Percentiles rank a stretch among this genome's conserved stretches.
Evolutionary conservation across 805 yeast genomes (phyloP).

Genomic region (Wickerhamia fluorescens): DNA sequence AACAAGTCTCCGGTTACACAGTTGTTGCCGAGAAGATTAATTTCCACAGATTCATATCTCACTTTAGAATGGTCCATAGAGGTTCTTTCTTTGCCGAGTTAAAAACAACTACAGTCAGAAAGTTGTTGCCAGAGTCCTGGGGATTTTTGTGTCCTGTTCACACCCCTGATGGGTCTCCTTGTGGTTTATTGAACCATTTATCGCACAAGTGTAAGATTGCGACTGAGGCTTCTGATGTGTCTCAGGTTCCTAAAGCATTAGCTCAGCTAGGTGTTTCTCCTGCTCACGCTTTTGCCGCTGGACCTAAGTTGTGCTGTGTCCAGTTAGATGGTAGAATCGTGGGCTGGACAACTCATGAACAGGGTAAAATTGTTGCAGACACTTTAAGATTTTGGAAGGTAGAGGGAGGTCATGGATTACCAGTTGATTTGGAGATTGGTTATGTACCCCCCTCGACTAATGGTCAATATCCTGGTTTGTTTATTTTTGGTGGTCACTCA

Average conservation of each 20-base stretch:
- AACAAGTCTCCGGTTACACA: constrained; percentile 96
- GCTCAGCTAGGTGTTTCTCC: constrained; percentile 75
- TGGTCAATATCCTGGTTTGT: constrained; percentile 97
- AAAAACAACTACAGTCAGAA: constrained; percentile 95
- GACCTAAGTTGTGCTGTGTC: constrained; percentile 82
- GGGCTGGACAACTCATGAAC: constrained; percentile 91
- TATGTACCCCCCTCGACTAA: constrained; percentile 92
- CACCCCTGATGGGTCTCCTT: constrained; percentile 99
- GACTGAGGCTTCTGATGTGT: constrained; percentile 67
- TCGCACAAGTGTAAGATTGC: constrained; percentile 91
- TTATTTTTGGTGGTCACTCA: constrained; percentile 82
- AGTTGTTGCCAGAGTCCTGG: constrained; percentile 96
- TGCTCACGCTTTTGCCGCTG: constrained; percentile 74
- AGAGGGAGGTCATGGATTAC: constrained; percentile 69
- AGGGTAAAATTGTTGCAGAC: constrained; percentile 80
- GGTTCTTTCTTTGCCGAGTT: constrained; percentile 98
- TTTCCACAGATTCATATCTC: constrained; percentile 95
- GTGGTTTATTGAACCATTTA: constrained; percentile 95
- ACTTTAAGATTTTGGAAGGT: constrained; percentile 91
- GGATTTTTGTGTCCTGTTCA: constrained; percentile 98
- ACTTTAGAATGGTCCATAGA: constrained; percentile 98
- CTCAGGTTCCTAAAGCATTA: constrained; percentile 59
- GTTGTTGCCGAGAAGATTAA: constrained; percentile 98
- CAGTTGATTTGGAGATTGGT: constrained; percentile 85
- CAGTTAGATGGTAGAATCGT: constrained; percentile 88